Base-by-base conservation (phyloP, 176 grass and related monocot genomes). In the Phoenix roebelenii region DNA sequence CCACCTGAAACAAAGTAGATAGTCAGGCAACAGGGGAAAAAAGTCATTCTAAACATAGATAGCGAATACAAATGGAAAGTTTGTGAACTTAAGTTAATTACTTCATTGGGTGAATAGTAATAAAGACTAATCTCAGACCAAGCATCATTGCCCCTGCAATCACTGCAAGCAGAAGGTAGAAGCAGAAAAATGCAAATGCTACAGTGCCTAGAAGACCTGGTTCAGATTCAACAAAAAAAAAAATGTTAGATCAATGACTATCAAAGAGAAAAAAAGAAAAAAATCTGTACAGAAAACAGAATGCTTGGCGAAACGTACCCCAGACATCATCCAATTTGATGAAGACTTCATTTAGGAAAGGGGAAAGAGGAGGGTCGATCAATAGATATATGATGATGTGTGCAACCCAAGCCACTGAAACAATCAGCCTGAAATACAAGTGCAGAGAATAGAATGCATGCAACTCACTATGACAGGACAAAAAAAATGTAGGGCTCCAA, bases 101-200 rank as follows among this genome's bases (percentile, higher is more conserved):
- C 94, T 99, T 99, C 94, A 99, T 99, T 16, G 94, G 94, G 76
- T 99, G 94, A 74, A 99, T 93, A 51, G 88, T 99, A 54, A 99
- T 93, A 65, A 99, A 99, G 74, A 99, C 94, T 67, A 99, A 72
- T 83, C 93, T 99, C 66, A 99, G 68, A 25, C 94, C 94, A 68
- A 99, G 81, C 85, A 99, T 85, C 85, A 85, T 93, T 74, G 93
- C 94, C 59, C 94, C 94, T 57, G 94, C 94, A 84, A 99, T 99
- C 56, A 99, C 94, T 50, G 94, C 94, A 22, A 99, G 64, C 22
- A 99, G 82, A 57, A 93, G 87, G 65, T 99, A 93, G 71, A 99
- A 99, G 71, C 94, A 99, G 79, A 99, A 99, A 83, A 99, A 93
- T 53, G 94, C 94, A 54, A 99, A 99, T 61, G 94, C 94, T 68